Base-by-base conservation (phyloP, 106 monocot genomes). In the Ottelia alismoides region DNA sequence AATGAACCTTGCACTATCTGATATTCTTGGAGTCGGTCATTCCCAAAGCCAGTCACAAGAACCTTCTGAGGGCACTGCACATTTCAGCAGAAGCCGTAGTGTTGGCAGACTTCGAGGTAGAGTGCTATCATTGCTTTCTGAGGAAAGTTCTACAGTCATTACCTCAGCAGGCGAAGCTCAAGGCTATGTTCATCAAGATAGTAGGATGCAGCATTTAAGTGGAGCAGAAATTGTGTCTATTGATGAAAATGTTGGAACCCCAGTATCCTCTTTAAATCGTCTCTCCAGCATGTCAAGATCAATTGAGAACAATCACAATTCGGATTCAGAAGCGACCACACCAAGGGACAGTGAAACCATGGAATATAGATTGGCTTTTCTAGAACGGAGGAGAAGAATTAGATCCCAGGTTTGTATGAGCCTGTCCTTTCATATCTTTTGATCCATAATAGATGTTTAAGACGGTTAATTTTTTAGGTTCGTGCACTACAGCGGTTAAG, bases 311-410 rank as follows among this genome's bases (percentile, higher is more conserved):
- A 29, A n/a, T 57, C 60, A 54, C 48, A 65, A 48, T 64, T 14
- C 35, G 27, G 71, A 49, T 4, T 45, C 56, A 47, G 59, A 53
- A 28, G 51, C 20, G 61, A 47, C 55, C 49, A 73, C 64, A 48
- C 28, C 62, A 22, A 74, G 75, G 47, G 78, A 76, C 28, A 47
- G 58, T 51, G 88, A 98, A 31, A 54, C 74, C 3, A 52, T 81
- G 52, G 96, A 85, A 30, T 71, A 76, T 22, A 73, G 84, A 35
- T 96, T 88, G 22, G 61, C 76, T 64, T 88, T 89, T 45, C 64
- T 85, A 16, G 88, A 96, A 66, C 75, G 93, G 40, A 81, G 94
- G 31, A 78, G 96, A 74, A 88, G 94, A 76, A 88, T 96, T 68
- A 72, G 94, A 76, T 96, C 94, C 30, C 94, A 96, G 94, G 94